Evolutionary conservation across 345 rosid species (phyloP).

Genomic region (Corchorus capsularis): DNA sequence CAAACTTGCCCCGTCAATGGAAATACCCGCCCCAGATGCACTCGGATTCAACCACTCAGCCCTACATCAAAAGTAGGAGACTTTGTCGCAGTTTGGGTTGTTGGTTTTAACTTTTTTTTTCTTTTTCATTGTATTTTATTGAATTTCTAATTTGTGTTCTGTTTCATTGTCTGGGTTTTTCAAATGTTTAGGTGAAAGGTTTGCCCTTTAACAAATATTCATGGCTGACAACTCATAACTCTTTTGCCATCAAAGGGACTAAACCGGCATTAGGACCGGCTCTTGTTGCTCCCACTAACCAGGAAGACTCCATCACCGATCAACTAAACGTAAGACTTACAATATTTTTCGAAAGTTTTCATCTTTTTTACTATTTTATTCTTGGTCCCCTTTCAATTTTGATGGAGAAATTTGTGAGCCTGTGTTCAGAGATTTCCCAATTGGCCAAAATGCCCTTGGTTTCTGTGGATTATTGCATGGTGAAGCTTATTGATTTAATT

Average conservation of each 20-base stretch:
- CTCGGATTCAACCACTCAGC: constrained; percentile 63
- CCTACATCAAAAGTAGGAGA: constrained; percentile 71
- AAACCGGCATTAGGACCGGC: constrained; percentile 49
- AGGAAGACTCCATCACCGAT: constrained; percentile 77
- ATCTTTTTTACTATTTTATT: background rate
- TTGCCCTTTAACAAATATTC: constrained; percentile 85
- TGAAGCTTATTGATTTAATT: background rate
- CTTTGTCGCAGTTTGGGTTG: background rate
- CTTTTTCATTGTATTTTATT: background rate
- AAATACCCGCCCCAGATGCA: constrained; percentile 76
- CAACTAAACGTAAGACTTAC: constrained; percentile 65
- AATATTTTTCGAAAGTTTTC: background rate
- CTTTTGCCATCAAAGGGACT: constrained; percentile 54
- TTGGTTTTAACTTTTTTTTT: background rate
- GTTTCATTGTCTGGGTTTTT: constrained; percentile 36
- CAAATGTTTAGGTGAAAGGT: constrained; percentile 64
- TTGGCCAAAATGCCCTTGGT: background rate
- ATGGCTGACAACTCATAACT: constrained; percentile 93
- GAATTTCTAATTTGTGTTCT: background rate
- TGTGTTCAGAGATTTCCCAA: background rate
- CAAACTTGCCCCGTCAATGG: constrained; percentile 69
- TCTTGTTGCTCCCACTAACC: constrained; percentile 62
- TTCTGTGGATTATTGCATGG: background rate
- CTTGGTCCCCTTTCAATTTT: background rate
- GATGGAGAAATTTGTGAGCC: background rate